These are phyloP conservation scores for Pezicula radicicola DNA, from an alignment of 2,329 filamentous ascomycete species.

Conservation along the genomic window DNA sequence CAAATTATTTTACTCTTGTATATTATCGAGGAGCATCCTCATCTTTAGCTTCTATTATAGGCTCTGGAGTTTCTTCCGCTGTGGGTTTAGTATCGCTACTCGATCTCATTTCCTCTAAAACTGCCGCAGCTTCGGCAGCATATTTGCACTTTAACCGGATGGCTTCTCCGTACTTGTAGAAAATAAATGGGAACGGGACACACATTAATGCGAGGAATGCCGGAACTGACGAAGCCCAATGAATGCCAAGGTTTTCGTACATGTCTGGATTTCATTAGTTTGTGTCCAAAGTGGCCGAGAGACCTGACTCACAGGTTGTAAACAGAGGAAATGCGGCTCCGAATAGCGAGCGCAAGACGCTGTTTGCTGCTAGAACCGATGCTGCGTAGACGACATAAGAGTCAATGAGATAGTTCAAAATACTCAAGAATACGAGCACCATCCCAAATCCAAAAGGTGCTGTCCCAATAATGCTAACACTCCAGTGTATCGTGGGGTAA, in stretches of 20 bases:
- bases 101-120: neutral
- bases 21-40: no score
- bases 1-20: no score
- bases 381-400: conserved; percentile 72
- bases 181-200: conserved; percentile 71
- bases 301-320: conserved; percentile 39
- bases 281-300: neutral
- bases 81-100: neutral
- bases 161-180: conserved; percentile 65
- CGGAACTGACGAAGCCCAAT: conserved; percentile 73
- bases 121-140: conserved; percentile 57
- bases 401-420: conserved; percentile 67
- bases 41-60: no score
- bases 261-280: conserved; percentile 24
- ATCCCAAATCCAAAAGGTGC: conserved; percentile 40
- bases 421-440: conserved; percentile 63
- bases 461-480: conserved; percentile 42
- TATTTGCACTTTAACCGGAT: conserved; percentile 70
- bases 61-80: neutral
- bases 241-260: conserved; percentile 57
- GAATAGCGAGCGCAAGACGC: conserved; percentile 68
- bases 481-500: conserved; percentile 52
- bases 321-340: conserved; percentile 73
- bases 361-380: conserved; percentile 69
- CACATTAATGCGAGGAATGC: conserved; percentile 72